These are phyloP conservation scores for Epichloe typhina DNA, from an alignment of 2,329 filamentous ascomycete genomes.

Conservation along the genomic window DNA sequence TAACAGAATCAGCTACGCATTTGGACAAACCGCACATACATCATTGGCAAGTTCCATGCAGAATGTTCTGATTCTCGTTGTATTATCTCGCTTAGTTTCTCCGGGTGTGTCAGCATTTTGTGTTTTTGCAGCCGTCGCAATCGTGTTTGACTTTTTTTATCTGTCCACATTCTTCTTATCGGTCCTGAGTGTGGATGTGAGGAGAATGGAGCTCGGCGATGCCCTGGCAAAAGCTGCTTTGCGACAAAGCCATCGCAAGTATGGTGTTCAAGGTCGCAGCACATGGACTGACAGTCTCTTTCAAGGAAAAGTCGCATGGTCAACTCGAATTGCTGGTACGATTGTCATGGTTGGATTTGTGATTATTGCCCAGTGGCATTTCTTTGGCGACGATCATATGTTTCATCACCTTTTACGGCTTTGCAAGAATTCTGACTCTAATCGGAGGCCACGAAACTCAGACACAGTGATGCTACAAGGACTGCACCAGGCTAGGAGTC, in stretches of 20 bases:
- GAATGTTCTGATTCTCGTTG: conserved; percentile 52
- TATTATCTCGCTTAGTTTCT: conserved; percentile 53
- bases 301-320: conserved; percentile 51
- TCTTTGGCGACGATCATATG: conserved; percentile 48
- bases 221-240: conserved; percentile 45
- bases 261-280: conserved; percentile 12
- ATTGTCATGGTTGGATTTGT: conserved; percentile 61
- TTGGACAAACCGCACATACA: conserved; percentile 59
- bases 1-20: conserved; percentile 56
- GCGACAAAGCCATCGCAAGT: conserved; percentile 20
- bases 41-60: conserved; percentile 55
- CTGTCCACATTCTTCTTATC: conserved; percentile 69
- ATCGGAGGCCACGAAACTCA: conserved; percentile 17
- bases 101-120: conserved; percentile 64
- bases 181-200: conserved; percentile 67
- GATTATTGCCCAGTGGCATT: conserved; percentile 64
- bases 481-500: conserved; percentile 64
- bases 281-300: conserved; percentile 48
- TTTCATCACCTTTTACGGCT: conserved; percentile 15
- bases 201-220: conserved; percentile 62
- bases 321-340: conserved; percentile 62
- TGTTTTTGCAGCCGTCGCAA: conserved; percentile 60
- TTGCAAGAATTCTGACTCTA: conserved; percentile 8
- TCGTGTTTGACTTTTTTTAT: conserved; percentile 66
- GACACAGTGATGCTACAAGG: conserved; percentile 35